phyloP scores from a whole-genome alignment of 208 protist species.

The Trypanosoma caninum region DNA sequence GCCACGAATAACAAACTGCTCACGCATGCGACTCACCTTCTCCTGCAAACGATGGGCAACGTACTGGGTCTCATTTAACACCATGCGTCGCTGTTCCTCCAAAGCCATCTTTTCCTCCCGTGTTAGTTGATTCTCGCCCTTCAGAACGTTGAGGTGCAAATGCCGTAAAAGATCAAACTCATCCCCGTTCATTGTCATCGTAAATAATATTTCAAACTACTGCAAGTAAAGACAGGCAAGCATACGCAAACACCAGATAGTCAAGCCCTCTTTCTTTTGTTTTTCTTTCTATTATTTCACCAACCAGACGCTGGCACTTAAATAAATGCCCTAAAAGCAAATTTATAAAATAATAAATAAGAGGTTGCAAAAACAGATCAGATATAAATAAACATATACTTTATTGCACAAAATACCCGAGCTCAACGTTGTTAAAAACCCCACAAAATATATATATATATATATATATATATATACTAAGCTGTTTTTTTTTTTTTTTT shows the following conservation, averaged over 20 bases:
- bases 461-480: background rate
- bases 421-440: too few relatives aligned
- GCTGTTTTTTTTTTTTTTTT: background rate
- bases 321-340: background rate
- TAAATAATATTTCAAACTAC: too few relatives aligned
- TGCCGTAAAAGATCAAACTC: constrained; percentile 21
- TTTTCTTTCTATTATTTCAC: background rate
- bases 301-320: too few relatives aligned
- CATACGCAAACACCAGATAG: too few relatives aligned
- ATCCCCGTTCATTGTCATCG: background rate
- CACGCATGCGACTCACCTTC: constrained; percentile 10
- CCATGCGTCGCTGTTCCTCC: background rate
- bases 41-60: constrained; percentile 9
- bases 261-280: background rate
- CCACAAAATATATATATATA: background rate
- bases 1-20: constrained; percentile 11
- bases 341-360: background rate
- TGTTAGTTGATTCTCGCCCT: constrained; percentile 14
- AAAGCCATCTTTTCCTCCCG: constrained; percentile 1
- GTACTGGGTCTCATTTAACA: constrained; percentile 16
- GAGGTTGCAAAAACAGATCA: background rate
- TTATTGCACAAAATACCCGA: background rate
- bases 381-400: background rate
- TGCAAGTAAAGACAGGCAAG: background rate
- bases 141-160: constrained; percentile 13